These are phyloP conservation scores for Fusarium humuli DNA, from an alignment of 2,329 filamentous ascomycete species.

Conservation along the genomic window DNA sequence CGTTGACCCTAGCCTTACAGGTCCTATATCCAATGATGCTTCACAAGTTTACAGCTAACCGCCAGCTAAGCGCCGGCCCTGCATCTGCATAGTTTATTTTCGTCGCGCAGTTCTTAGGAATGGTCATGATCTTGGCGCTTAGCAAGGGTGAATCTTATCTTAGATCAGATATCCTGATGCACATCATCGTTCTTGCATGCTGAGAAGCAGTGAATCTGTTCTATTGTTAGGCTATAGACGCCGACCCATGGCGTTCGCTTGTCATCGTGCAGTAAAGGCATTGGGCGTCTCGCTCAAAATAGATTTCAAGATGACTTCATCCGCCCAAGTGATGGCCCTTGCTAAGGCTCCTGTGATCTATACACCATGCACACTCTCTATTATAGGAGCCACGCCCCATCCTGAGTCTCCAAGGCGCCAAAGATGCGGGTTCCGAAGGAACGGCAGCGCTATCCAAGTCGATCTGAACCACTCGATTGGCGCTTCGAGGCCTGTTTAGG, in stretches of 20 bases:
- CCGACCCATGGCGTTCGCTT: conserved; percentile 11
- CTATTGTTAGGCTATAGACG: conserved; percentile 32
- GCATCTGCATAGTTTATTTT: conserved; percentile 28
- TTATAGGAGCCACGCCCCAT: conserved; percentile 19
- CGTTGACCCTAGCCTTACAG: conserved; percentile 6
- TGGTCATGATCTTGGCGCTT: conserved; percentile 29
- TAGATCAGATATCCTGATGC: conserved; percentile 27
- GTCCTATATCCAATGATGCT: conserved; percentile 28
- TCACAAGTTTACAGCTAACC: conserved; percentile 30
- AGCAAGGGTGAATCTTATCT: conserved; percentile 29
- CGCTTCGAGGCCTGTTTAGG: conserved; percentile 30
- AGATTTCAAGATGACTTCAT: conserved; percentile 10
- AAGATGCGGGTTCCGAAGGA: conserved; percentile 24
- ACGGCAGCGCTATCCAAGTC: conserved; percentile 31
- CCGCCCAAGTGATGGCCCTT: conserved; percentile 18
- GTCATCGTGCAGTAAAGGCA: conserved; percentile 24
- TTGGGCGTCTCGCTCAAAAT: conserved; percentile 38
- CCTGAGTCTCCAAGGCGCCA: conserved; percentile 25
- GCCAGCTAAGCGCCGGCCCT: conserved; percentile 44
- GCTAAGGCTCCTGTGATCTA: conserved; percentile 34
- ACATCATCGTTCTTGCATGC: conserved; percentile 23
- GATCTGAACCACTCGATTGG: conserved; percentile 34
- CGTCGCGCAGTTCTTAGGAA: conserved; percentile 35
- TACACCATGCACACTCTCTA: conserved; percentile 23
- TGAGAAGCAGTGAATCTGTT: neutral